phyloP scores from a whole-genome alignment of 164 flowering plant species.

The Protea cynaroides region DNA sequence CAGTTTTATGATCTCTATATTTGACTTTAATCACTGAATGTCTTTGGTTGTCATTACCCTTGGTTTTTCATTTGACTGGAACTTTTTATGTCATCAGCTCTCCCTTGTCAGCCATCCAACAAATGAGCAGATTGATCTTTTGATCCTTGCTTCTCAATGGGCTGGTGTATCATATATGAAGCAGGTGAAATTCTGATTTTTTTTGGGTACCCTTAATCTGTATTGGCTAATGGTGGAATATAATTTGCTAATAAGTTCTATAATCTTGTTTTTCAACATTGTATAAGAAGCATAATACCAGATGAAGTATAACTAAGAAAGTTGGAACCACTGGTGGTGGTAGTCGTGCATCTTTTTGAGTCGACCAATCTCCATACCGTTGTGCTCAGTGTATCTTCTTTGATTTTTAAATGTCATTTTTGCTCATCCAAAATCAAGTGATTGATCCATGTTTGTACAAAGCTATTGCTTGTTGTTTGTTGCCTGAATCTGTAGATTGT shows the following conservation, averaged over 20 bases:
- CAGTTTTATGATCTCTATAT: neutral
- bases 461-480: neutral
- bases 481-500: neutral
- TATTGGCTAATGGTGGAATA: neutral
- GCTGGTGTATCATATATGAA: conserved; percentile 60
- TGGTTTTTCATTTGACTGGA: conserved; percentile 3
- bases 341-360: neutral
- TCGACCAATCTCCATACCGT: neutral
- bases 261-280: neutral
- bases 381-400: neutral
- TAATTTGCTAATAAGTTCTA: neutral
- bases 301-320: neutral
- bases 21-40: neutral
- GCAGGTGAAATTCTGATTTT: conserved; percentile 45
- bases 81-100: conserved; percentile 31
- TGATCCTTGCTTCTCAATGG: conserved; percentile 67
- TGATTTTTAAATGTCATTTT: neutral
- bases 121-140: conserved; percentile 46
- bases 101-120: conserved; percentile 32
- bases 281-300: neutral
- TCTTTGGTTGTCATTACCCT: neutral
- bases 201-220: neutral
- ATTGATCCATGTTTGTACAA: neutral
- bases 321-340: neutral
- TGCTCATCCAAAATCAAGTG: neutral